Conservation (phyloP, 176 grass and related monocot species). For the Oryza glumipatula region DNA sequence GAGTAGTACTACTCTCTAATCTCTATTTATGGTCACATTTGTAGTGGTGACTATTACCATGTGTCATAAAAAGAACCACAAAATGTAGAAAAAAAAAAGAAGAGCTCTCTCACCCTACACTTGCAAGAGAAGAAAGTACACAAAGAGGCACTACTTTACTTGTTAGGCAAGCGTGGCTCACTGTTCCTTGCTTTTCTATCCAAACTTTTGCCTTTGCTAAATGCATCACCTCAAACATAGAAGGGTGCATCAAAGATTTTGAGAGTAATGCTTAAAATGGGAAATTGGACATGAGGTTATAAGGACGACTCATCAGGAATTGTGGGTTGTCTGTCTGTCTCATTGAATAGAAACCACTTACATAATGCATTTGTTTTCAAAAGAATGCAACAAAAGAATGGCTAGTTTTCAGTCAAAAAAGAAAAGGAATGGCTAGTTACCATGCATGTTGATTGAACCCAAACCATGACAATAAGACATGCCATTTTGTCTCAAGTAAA, state of each 20-base stretch:
- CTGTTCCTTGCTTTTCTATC: slow-evolving; percentile 1
- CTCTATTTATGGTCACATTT: too few relatives aligned
- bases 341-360: not conserved
- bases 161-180: not conserved
- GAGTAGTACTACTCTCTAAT: too few relatives aligned
- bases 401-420: too few relatives aligned
- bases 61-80: too few relatives aligned
- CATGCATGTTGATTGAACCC: too few relatives aligned
- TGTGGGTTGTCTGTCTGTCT: not conserved
- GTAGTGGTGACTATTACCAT: too few relatives aligned
- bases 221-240: not conserved
- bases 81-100: too few relatives aligned
- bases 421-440: too few relatives aligned
- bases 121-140: not conserved
- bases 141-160: not conserved
- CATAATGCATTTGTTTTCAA: not conserved
- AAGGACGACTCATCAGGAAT: not conserved
- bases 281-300: slow-evolving; percentile 18
- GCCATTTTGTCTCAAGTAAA: too few relatives aligned
- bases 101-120: too few relatives aligned
- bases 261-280: not conserved
- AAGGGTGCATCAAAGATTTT: slow-evolving; percentile 19
- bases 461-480: too few relatives aligned
- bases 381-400: not conserved
- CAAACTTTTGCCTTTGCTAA: not conserved